Evolutionary conservation across 805 yeast species (phyloP).

Genomic region (Starmerella khaoyaiensis): DNA sequence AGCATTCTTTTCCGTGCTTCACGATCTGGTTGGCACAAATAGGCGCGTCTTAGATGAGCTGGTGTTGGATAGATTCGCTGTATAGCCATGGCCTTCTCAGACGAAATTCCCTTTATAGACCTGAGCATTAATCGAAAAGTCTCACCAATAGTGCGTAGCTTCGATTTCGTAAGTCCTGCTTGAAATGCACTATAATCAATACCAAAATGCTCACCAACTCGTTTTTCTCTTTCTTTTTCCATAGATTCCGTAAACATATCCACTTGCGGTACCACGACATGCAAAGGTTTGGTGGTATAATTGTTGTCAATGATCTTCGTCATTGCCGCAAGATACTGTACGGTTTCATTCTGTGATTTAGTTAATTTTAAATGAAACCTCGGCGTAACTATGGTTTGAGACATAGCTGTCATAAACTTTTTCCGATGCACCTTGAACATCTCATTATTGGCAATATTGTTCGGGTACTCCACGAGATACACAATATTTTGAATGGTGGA

Average conservation of each 20-base stretch:
- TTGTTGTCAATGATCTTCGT: slow-evolving; percentile 34
- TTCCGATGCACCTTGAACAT: slow-evolving; percentile 29
- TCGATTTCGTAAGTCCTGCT: slow-evolving; percentile 54
- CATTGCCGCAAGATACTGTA: slow-evolving; percentile 40
- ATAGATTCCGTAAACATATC: slow-evolving; percentile 36
- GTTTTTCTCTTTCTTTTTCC: slow-evolving; percentile 15
- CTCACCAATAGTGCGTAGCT: slow-evolving; percentile 59
- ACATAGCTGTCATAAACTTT: slow-evolving; percentile 63
- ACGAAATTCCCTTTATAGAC: slow-evolving; percentile 66
- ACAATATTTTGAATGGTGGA: slow-evolving; percentile 55
- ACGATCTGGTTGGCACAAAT: slow-evolving; percentile 20
- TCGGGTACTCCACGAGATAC: slow-evolving; percentile 64
- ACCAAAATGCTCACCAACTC: slow-evolving; percentile 12
- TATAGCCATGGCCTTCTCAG: slow-evolving; percentile 72
- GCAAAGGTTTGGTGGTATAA: slow-evolving; percentile 29
- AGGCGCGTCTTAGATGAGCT: slow-evolving; percentile 40
- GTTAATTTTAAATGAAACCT: slow-evolving; percentile 59
- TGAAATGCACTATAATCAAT: slow-evolving; percentile 44
- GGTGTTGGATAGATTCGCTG: slow-evolving; percentile 68
- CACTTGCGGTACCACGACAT: slow-evolving; percentile 42
- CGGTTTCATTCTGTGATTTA: slow-evolving; percentile 60
- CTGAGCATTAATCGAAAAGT: slow-evolving; percentile 62
- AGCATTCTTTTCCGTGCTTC: slow-evolving; percentile 30
- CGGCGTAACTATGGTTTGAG: slow-evolving; percentile 52
- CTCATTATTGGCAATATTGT: slow-evolving; percentile 16